Conservation (phyloP, 2,329 filamentous ascomycete species). For the Cryphonectria naterciae region DNA sequence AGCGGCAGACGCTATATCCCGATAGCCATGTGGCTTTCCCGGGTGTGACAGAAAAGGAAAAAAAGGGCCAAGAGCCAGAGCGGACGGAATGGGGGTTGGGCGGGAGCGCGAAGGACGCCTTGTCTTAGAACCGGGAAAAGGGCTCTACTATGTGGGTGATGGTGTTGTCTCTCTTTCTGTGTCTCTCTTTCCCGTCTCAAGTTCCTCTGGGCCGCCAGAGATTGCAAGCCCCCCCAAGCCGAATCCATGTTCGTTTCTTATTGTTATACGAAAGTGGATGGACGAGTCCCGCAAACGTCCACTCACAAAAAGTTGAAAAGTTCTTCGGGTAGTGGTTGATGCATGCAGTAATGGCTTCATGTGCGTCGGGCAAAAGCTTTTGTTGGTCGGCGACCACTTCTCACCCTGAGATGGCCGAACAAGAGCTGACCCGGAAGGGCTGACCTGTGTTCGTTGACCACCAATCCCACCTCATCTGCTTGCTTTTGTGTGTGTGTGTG, state of each 20-base stretch:
- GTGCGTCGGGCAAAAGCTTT: neutral
- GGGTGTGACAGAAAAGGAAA: neutral
- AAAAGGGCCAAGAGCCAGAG: slow-evolving; percentile 1
- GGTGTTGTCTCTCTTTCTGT: neutral
- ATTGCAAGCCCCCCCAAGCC: neutral
- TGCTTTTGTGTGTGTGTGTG: neutral
- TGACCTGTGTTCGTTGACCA: neutral
- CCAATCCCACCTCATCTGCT: neutral
- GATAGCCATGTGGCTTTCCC: slow-evolving; percentile 14
- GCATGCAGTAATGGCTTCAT: slow-evolving; percentile 17
- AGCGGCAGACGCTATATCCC: neutral
- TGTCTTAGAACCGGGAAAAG: neutral
- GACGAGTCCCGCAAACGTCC: neutral
- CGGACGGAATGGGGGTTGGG: neutral
- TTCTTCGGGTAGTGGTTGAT: neutral
- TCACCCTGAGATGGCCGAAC: neutral
- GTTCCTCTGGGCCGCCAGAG: neutral
- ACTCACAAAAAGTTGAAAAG: neutral
- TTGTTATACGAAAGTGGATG: neutral
- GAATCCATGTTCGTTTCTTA: neutral
- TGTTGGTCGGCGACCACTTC: slow-evolving; percentile 8
- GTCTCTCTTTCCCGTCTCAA: neutral
- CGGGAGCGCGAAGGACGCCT: neutral
- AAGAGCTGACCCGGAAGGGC: neutral
- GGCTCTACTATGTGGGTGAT: neutral